Evolutionary conservation across 140 eudicot genomes (phyloP).

Genomic region (Bidens hawaiensis): DNA sequence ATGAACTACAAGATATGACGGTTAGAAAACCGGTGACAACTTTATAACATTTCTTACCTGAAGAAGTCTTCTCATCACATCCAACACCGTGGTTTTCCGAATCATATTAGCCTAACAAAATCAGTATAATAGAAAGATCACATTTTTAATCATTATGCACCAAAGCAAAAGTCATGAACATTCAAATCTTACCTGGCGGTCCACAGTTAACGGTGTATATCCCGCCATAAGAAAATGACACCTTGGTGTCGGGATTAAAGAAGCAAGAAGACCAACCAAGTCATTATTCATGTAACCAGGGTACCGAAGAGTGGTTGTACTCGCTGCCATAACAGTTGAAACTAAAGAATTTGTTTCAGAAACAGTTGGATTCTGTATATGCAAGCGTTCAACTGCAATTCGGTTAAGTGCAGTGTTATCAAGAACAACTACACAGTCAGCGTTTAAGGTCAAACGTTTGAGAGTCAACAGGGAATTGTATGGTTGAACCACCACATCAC

Average conservation of each 20-base stretch:
- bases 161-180: neutral
- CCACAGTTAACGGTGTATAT: slow-evolving; percentile 82
- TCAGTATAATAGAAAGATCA: neutral
- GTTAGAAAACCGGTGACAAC: neutral
- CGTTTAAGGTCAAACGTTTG: slow-evolving; percentile 82
- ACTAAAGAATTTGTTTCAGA: slow-evolving; percentile 81
- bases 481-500: slow-evolving; percentile 97
- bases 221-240: slow-evolving; percentile 94
- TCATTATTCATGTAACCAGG: slow-evolving; percentile 96
- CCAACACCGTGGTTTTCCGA: slow-evolving; percentile 96
- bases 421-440: slow-evolving; percentile 95
- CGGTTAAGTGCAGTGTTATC: slow-evolving; percentile 92
- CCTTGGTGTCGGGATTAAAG: slow-evolving; percentile 93
- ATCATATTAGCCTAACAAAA: slow-evolving; percentile 69
- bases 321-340: slow-evolving; percentile 93
- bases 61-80: slow-evolving; percentile 97
- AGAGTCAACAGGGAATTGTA: slow-evolving; percentile 87
- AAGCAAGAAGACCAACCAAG: slow-evolving; percentile 89
- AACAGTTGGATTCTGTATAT: slow-evolving; percentile 76
- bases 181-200: slow-evolving; percentile 55
- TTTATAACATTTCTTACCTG: slow-evolving; percentile 44
- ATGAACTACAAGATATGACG: neutral
- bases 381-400: slow-evolving; percentile 91
- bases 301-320: slow-evolving; percentile 86
- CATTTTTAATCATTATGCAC: neutral